A percentile compares a stretch with the other conserved stretches of the same genome.
phyloP scores from a whole-genome alignment of 2,329 filamentous ascomycete species.

The Hymenoscyphus repandus region DNA sequence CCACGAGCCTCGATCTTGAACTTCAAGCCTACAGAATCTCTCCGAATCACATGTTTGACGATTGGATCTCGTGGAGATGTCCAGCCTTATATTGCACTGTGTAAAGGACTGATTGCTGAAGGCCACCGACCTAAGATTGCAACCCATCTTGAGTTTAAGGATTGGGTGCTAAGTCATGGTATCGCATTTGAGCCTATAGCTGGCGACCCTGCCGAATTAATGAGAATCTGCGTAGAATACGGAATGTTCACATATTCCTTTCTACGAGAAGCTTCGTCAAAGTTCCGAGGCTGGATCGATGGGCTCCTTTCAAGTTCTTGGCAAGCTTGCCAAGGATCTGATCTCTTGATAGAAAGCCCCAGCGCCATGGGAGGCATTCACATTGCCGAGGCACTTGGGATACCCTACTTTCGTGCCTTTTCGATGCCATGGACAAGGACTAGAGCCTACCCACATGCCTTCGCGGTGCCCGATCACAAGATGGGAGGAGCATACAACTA shows the following conservation, averaged over 20 bases:
- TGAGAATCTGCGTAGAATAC: conserved; percentile 93
- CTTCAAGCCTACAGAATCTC: conserved; percentile 75
- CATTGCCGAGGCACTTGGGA: conserved; percentile 85
- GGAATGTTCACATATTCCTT: conserved; percentile 96
- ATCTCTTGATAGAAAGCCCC: conserved; percentile 90
- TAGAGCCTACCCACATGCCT: conserved; percentile 91
- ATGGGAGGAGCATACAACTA: conserved; percentile 95
- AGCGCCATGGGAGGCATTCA: conserved; percentile 98
- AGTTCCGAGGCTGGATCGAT: conserved; percentile 94
- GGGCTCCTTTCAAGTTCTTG: conserved; percentile 78
- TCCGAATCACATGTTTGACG: conserved; percentile 87
- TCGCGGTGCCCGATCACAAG: conserved; percentile 86
- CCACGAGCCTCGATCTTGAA: conserved; percentile 81
- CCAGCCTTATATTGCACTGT: conserved; percentile 94
- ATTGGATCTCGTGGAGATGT: conserved; percentile 96
- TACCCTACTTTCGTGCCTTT: conserved; percentile 96
- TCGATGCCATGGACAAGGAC: conserved; percentile 99
- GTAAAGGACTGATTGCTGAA: conserved; percentile 82
- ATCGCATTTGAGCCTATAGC: conserved; percentile 88
- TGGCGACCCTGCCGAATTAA: conserved; percentile 88
- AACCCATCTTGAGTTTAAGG: conserved; percentile 84
- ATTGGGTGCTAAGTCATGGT: conserved; percentile 86
- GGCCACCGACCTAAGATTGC: conserved; percentile 85
- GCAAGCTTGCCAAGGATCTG: conserved; percentile 76
- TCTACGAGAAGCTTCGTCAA: conserved; percentile 76